Conservation (phyloP, 2,329 filamentous ascomycete genomes). For the Dactylellina drechsleri region DNA sequence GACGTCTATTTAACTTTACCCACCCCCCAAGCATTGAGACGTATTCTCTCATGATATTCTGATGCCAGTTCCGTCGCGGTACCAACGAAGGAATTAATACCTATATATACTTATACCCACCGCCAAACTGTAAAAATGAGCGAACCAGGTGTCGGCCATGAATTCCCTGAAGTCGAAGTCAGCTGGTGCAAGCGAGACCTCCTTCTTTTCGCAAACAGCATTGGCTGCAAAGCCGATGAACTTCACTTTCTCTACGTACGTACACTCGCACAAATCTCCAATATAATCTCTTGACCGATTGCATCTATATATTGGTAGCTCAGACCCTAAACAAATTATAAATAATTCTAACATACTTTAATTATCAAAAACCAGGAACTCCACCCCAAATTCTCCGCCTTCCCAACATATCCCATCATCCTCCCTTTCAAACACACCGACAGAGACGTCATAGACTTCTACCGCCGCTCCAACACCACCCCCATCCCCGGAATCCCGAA, state of each 20-base stretch:
- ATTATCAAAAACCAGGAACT: constrained; percentile 74
- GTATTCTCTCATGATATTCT: too few species aligned
- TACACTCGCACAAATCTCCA: constrained; percentile 17
- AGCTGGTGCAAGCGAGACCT: constrained; percentile 89
- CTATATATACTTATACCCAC: not conserved
- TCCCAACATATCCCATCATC: constrained; percentile 87
- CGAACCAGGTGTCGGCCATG: constrained; percentile 67
- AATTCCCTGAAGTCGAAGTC: constrained; percentile 79
- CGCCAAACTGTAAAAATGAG: constrained; percentile 10
- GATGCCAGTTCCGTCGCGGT: not conserved
- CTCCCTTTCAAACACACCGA: constrained; percentile 82
- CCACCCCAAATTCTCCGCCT: constrained; percentile 84
- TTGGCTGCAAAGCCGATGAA: constrained; percentile 80
- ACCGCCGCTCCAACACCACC: constrained; percentile 71
- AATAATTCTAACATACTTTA: not conserved
- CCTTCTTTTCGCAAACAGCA: constrained; percentile 88
- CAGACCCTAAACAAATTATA: too few species aligned
- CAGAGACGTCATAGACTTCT: constrained; percentile 85
- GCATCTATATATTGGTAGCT: too few species aligned
- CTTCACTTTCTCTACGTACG: constrained; percentile 90
- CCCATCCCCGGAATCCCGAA: constrained; percentile 80
- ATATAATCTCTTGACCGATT: not conserved
- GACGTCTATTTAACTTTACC: not conserved
- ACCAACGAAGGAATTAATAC: not conserved
- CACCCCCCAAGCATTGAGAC: not conserved